A percentile compares a stretch with the other conserved stretches of the same genome.
Evolutionary conservation across 805 yeast genomes (phyloP).

Genomic region (Hanseniaspora mollemarum): DNA sequence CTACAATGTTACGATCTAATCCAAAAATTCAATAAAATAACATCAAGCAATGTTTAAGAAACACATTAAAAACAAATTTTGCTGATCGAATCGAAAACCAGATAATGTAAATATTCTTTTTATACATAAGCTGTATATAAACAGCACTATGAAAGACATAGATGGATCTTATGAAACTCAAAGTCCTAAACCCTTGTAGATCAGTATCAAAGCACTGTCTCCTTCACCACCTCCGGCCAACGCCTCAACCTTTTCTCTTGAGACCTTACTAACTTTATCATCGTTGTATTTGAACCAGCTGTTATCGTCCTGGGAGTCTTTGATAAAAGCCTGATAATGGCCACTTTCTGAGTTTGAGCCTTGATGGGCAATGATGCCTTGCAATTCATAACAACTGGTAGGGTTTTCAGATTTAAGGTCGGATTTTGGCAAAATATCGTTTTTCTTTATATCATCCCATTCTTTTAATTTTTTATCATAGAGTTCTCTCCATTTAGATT

Average conservation of each 20-base stretch:
- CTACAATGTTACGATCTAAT: conserved; percentile 78
- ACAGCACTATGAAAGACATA: background rate
- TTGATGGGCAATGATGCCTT: conserved; percentile 78
- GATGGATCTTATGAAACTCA: conserved; percentile 22
- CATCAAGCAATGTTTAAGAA: background rate
- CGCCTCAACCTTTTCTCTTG: conserved; percentile 66
- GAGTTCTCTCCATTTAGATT: conserved; percentile 35
- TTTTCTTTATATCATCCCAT: conserved; percentile 37
- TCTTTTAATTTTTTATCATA: conserved; percentile 39
- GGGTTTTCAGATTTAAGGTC: conserved; percentile 61
- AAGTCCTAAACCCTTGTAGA: conserved; percentile 74
- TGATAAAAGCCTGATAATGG: conserved; percentile 84
- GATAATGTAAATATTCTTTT: background rate
- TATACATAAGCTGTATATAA: background rate
- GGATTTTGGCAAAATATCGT: conserved; percentile 37
- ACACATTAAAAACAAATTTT: background rate
- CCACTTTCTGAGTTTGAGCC: conserved; percentile 97
- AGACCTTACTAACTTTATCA: conserved; percentile 70
- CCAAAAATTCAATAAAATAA: conserved; percentile 37
- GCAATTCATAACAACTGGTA: conserved; percentile 72
- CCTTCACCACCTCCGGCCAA: conserved; percentile 97
- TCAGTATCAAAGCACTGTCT: conserved; percentile 81
- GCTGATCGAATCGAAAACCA: background rate
- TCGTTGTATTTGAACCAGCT: conserved; percentile 94
- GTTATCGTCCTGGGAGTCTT: conserved; percentile 60